Base-by-base conservation (phyloP, 2,329 filamentous ascomycete genomes). In the Tricladium varicosporioides region DNA sequence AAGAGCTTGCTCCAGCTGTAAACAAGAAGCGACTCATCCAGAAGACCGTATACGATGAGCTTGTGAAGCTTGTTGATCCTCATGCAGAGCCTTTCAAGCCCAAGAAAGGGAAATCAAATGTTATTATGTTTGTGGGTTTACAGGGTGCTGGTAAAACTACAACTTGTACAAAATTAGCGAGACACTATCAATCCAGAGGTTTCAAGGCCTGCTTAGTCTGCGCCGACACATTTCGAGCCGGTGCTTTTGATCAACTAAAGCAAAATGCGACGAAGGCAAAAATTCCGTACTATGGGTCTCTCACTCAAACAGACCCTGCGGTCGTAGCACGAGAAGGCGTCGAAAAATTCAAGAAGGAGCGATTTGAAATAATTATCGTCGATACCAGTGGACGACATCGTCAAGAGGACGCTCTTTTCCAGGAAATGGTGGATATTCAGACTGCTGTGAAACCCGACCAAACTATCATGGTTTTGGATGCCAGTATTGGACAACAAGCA, bases 1-100 rank as follows among this genome's bases (percentile, higher is more conserved):
- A 94, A 72, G 91, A 96, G 60, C 82, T 97, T 14, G 89, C 92
- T 3, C 85, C 92, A 27, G 89, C 89, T 64, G 91, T 95, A 63
- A 99, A 97, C 80, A 99, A 97, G 84, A 97, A 97, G 78, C 91
- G 93, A 65, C 79, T 99, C 59, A 97, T 99, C 70, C 94, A 99
- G 71, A 97, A 97, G 75, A 85, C 94, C 64, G 94, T 99, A 65
- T 99, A 96, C 73, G 93, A 99, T 71, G 92, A 97, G 74, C 86
- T 99, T 52, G 93, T 97, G 65, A 88, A 91, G 69, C 87, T 99
- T 51, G 94, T 99, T 65, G 92, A 99, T 69, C 94, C 94, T 22
- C 93, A 97, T 74, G 88, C 90, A 67, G 92, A 96, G 64, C 88
- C 93, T 0, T 99, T 96, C 80, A 94, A 95, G 73, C 92, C 93